phyloP scores from a whole-genome alignment of 805 yeast genomes.

The Saturnispora quitensis region DNA sequence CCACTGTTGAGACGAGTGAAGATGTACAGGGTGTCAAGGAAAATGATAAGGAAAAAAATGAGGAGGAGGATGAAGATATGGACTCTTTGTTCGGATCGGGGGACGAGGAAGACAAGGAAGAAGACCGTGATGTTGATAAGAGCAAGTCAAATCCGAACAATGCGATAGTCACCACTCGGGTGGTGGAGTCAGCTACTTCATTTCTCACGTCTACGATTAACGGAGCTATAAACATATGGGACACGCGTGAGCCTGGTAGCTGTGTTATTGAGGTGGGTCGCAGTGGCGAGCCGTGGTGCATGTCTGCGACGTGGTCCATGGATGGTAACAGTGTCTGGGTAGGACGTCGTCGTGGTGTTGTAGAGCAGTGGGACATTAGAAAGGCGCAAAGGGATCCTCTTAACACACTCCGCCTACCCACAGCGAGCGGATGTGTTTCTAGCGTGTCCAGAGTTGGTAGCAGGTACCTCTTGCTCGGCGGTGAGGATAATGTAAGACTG shows the following conservation, averaged over 20 bases:
- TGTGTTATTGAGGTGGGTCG: constrained; percentile 33
- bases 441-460: constrained; percentile 24
- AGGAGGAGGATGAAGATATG: constrained; percentile 13
- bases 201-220: constrained; percentile 78
- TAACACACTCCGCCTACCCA: constrained; percentile 64
- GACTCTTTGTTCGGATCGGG: constrained; percentile 42
- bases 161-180: constrained; percentile 9
- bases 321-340: constrained; percentile 73
- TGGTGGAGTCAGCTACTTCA: constrained; percentile 32
- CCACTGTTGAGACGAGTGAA: constrained; percentile 14
- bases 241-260: constrained; percentile 38
- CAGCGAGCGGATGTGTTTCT: constrained; percentile 85
- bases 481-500: constrained; percentile 79
- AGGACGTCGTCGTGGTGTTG: constrained; percentile 83
- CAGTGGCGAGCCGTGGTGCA: constrained; percentile 89
- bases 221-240: constrained; percentile 81
- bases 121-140: not conserved
- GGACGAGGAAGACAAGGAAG: constrained; percentile 27
- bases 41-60: constrained; percentile 6
- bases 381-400: constrained; percentile 43
- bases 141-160: not conserved
- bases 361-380: constrained; percentile 64
- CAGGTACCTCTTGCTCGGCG: constrained; percentile 70
- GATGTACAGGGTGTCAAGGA: constrained; percentile 26
- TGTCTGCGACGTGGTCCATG: constrained; percentile 78